Evolutionary conservation across 2,329 filamentous ascomycete genomes (phyloP).

Genomic region (Fusarium sublunatum): DNA sequence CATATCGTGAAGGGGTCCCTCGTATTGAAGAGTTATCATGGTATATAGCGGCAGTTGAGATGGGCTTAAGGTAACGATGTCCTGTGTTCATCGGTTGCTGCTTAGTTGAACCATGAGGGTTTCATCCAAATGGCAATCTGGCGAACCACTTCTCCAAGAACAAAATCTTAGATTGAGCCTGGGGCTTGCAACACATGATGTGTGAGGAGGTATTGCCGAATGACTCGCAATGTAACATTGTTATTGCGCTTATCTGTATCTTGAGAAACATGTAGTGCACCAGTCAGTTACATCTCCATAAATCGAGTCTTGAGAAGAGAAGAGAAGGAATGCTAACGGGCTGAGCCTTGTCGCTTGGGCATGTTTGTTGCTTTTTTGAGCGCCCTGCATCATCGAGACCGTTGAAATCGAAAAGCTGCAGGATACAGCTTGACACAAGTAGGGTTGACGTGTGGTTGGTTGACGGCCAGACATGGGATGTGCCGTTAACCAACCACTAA

Average conservation of each 20-base stretch:
- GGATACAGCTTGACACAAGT: slow-evolving; percentile 35
- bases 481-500: slow-evolving; percentile 28
- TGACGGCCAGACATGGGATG: slow-evolving; percentile 37
- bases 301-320: slow-evolving; percentile 21
- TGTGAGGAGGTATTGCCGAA: slow-evolving; percentile 17
- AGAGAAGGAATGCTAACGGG: slow-evolving; percentile 17
- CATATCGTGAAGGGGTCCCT: slow-evolving; percentile 21
- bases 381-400: slow-evolving; percentile 39
- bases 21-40: slow-evolving; percentile 16
- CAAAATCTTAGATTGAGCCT: slow-evolving; percentile 26
- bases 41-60: slow-evolving; percentile 34
- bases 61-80: slow-evolving; percentile 8
- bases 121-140: slow-evolving; percentile 14
- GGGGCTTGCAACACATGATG: slow-evolving; percentile 27
- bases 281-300: slow-evolving; percentile 17
- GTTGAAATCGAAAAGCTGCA: slow-evolving; percentile 45
- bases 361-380: slow-evolving; percentile 38
- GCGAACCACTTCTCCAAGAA: slow-evolving; percentile 2
- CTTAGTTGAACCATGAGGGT: slow-evolving; percentile 8
- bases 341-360: slow-evolving; percentile 11
- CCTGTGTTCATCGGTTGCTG: slow-evolving; percentile 1
- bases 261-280: slow-evolving; percentile 4
- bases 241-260: slow-evolving; percentile 10
- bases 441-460: slow-evolving; percentile 14
- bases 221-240: slow-evolving; percentile 24